Evolutionary conservation across 352 stramenopile species (phyloP), one percentile per base, ranked within the genome.

Genomic region (Globisporangium recalcitrans): DNA sequence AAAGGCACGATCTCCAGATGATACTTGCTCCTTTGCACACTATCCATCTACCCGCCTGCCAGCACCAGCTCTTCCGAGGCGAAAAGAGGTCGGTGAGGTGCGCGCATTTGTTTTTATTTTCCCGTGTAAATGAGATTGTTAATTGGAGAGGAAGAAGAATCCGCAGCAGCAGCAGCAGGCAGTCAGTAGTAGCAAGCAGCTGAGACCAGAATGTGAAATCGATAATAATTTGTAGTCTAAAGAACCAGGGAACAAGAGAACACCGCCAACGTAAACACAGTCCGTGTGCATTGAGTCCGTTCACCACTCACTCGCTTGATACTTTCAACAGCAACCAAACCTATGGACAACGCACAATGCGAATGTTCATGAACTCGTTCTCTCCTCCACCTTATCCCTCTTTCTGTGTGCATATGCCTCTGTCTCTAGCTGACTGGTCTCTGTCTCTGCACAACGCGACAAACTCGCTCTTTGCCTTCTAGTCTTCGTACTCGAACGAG

Each of bases 401-500:
- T 42, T 13, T 42, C 34, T 42, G 0, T 42, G 13, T n/a, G n/a
- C 8, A 42, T 4, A 8, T 14, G 4, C n/a, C 13, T 42, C 36
- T 42, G 36, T 14, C 36, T 42, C 14, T 19, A 42, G 13, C 13
- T 42, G 36, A 42, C 8, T 8, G 14, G 4, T 1, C 14, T 42
- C 36, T 42, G 36, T 4, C 36, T 42, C 8, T 19, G n/a, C 36
- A 42, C 36, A 19, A 4, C 13, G n/a, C 36, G 14, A 8, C 38
- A 19, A 19, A 16, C 34, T 16, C 38, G 4, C 16, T 3, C 21
- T 4, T 21, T 44, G 14, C 8, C 21, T 21, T 19, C 14, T 75
- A 72, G 49, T 87, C 77, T 58, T 88, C 78, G 60, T 84, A 84
- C 44, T 92, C 80, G 60, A 93, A 79, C 67, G 84, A 91, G 63